Percentiles rank a stretch among this genome's conserved stretches.
phyloP scores from a whole-genome alignment of 2,329 filamentous ascomycete species.

The Lasiodiplodia citricola region DNA sequence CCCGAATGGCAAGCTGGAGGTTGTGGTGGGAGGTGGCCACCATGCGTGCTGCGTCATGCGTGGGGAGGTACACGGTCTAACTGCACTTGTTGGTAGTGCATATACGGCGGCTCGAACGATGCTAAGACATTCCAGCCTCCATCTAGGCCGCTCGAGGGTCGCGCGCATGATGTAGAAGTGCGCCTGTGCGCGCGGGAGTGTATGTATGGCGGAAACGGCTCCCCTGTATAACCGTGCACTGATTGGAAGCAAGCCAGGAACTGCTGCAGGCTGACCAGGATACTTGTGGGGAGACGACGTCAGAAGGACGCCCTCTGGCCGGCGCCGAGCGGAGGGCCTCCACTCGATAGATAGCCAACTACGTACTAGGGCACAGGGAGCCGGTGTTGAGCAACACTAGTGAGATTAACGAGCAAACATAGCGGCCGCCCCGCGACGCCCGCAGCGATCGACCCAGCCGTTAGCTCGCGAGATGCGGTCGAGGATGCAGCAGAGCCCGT shows the following conservation, averaged over 20 bases:
- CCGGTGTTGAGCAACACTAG: not conserved
- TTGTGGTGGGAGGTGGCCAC: not conserved
- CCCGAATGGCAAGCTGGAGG: not conserved
- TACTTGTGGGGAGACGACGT: slow-evolving; percentile 1
- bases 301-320: not conserved
- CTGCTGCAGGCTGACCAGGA: not conserved
- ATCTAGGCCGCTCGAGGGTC: not conserved
- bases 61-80: not conserved
- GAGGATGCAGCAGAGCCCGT: not conserved
- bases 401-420: not conserved
- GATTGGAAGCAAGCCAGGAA: not conserved
- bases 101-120: not conserved
- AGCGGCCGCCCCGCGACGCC: not conserved
- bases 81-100: not conserved
- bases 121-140: not conserved
- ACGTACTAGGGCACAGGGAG: not conserved
- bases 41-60: not conserved
- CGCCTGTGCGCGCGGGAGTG: not conserved
- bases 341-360: not conserved
- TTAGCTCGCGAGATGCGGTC: not conserved
- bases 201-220: not conserved
- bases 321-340: not conserved
- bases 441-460: not conserved
- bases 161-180: not conserved
- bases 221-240: not conserved